Conservation (phyloP, 1,284 basidiomycete genomes). For the Cryptococcus maquisensis region DNA sequence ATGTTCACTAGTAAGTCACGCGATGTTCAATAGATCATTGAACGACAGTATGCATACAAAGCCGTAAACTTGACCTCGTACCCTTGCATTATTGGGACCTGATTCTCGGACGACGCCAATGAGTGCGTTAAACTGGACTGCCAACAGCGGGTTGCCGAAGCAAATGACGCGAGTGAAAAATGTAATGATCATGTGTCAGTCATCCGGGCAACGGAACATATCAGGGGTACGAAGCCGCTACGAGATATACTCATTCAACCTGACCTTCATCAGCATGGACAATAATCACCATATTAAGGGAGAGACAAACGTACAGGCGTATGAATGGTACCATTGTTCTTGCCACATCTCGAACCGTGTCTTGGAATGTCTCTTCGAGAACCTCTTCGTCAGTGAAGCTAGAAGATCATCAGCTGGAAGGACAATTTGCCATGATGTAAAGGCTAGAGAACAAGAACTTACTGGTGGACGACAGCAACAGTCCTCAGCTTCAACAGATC, state of each 20-base stretch:
- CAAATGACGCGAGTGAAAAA: no score
- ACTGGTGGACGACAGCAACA: slow-evolving; percentile 67
- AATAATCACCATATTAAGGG: not conserved
- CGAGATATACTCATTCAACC: slow-evolving; percentile 65
- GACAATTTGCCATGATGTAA: not conserved
- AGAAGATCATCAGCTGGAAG: slow-evolving; percentile 1
- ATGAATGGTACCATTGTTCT: slow-evolving; percentile 68
- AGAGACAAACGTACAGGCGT: slow-evolving; percentile 60
- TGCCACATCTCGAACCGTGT: slow-evolving; percentile 58
- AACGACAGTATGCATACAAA: no score
- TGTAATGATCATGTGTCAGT: no score
- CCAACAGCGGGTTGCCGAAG: no score
- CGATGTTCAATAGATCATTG: no score
- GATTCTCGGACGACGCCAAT: no score
- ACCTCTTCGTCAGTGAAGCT: slow-evolving; percentile 77
- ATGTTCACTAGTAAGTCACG: no score
- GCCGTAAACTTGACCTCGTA: no score
- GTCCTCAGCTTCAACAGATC: slow-evolving; percentile 78
- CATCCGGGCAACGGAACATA: no score
- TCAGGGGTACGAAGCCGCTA: not conserved
- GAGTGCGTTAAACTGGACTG: no score
- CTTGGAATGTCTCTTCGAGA: slow-evolving; percentile 61
- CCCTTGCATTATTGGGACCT: no score
- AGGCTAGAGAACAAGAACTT: slow-evolving; percentile 27
- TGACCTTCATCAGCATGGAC: slow-evolving; percentile 30